These are phyloP conservation scores for Uncinocarpus reesii DNA, from an alignment of 2,329 filamentous ascomycete genomes.

Conservation along the genomic window DNA sequence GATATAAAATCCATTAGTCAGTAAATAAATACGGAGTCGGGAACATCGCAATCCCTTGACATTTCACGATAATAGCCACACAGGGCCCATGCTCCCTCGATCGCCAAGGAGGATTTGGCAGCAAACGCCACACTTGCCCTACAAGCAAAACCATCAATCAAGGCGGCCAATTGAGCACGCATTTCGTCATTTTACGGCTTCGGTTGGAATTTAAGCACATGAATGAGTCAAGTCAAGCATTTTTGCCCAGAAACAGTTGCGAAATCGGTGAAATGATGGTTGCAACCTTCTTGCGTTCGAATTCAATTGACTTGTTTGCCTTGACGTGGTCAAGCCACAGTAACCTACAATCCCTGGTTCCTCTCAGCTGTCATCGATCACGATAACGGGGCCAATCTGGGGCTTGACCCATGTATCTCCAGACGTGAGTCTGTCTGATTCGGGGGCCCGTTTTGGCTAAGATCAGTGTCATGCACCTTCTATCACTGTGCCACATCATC, in stretches of 20 bases:
- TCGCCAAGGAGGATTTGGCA: slow-evolving; percentile 11
- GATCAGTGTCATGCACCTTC: background rate
- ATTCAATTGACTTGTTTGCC: background rate
- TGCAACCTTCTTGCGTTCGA: background rate
- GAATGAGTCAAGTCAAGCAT: slow-evolving; percentile 10
- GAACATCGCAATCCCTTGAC: too few relatives aligned
- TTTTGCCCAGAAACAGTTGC: slow-evolving; percentile 7
- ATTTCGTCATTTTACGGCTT: background rate
- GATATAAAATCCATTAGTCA: too few relatives aligned
- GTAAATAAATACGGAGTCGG: too few relatives aligned
- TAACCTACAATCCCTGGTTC: background rate
- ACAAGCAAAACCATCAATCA: too few relatives aligned
- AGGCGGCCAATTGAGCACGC: background rate
- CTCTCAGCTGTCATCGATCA: background rate
- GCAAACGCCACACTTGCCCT: slow-evolving; percentile 13
- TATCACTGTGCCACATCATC: slow-evolving; percentile 10
- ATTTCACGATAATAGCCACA: too few relatives aligned
- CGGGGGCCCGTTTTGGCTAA: background rate
- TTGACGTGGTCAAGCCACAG: slow-evolving; percentile 9
- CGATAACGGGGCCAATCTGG: background rate
- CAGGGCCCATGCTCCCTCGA: slow-evolving; percentile 1
- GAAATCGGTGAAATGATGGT: background rate
- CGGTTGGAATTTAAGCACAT: background rate
- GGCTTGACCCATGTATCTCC: background rate
- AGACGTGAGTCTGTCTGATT: background rate